phyloP scores from a whole-genome alignment of 306 rosid genomes.

The barrel medic (Medicago truncatula) region MtrunA17r5.0-ANR NC_053045.1:55419001-55419500 shows the following conservation, averaged over 20 bases:
- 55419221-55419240: constrained; percentile 93
- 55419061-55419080: too few species aligned
- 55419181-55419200: constrained; percentile 79
- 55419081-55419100: constrained; percentile 49
- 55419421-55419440: too few species aligned
- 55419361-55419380: constrained; percentile 86
- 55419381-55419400: constrained; percentile 76
- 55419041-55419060: too few species aligned
- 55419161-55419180: constrained; percentile 56
- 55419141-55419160: constrained; percentile 90
- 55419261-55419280: constrained; percentile 85
- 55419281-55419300: constrained; percentile 90
- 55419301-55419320: constrained; percentile 96
- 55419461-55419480: too few species aligned
- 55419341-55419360: constrained; percentile 89
- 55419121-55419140: constrained; percentile 71
- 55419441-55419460: too few species aligned
- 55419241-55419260: constrained; percentile 97
- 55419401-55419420: constrained; percentile 74
- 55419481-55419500: too few species aligned
- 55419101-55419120: constrained; percentile 89
- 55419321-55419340: constrained; percentile 98
- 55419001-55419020: constrained; percentile 57
- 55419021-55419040: too few species aligned
- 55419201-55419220: constrained; percentile 96